A percentile compares a stretch with the other conserved stretches of the same genome.
Conservation (phyloP, 164 flowering plant genomes). For the Aristolochia contorta region DNA sequence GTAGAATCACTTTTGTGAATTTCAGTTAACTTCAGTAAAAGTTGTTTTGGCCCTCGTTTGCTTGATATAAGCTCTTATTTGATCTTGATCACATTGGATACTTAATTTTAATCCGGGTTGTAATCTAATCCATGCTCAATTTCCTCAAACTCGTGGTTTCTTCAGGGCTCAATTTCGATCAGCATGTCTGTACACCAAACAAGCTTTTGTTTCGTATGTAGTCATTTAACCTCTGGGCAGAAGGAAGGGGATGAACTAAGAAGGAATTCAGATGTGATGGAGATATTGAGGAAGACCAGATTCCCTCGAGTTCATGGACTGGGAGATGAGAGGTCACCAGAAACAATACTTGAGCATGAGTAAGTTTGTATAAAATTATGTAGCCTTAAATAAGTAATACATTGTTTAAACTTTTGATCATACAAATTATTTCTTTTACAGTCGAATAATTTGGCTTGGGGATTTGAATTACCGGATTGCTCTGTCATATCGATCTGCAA, state of each 20-base stretch:
- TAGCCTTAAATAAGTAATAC: neutral
- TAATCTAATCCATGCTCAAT: neutral
- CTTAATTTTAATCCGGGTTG: neutral
- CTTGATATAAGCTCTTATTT: too few species aligned
- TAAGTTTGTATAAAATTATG: constrained; percentile 21
- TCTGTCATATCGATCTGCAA: constrained; percentile 78
- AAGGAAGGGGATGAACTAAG: constrained; percentile 97
- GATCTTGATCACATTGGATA: too few species aligned
- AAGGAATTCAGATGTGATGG: constrained; percentile 95
- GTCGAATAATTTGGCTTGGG: constrained; percentile 97
- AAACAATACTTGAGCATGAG: constrained; percentile 92
- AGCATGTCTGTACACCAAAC: constrained; percentile 98
- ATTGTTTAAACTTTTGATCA: neutral
- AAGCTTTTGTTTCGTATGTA: constrained; percentile 94
- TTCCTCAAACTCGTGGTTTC: constrained; percentile 12
- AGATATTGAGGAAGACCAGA: constrained; percentile 91
- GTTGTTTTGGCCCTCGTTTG: too few species aligned
- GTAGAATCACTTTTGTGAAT: neutral
- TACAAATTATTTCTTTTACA: constrained; percentile 15
- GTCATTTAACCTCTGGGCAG: constrained; percentile 95
- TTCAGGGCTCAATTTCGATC: constrained; percentile 95
- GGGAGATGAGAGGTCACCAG: constrained; percentile 73
- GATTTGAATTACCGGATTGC: constrained; percentile 93
- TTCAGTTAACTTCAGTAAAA: neutral
- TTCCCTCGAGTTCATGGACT: constrained; percentile 79